phyloP scores from a whole-genome alignment of 1,139 yeast genomes.

The Yamadazyma membranifaciens region DNA sequence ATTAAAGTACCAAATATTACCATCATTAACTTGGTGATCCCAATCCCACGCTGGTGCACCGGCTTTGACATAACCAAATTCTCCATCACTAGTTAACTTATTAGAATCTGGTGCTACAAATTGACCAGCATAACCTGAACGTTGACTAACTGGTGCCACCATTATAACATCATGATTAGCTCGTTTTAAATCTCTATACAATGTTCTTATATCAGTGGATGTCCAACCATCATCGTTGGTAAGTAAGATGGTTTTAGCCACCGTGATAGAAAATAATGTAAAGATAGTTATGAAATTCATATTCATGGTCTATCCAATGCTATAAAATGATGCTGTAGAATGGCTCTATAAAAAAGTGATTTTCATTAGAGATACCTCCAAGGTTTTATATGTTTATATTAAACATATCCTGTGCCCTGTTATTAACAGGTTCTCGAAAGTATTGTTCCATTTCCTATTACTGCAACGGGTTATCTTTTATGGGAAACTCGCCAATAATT shows the following conservation, averaged over 20 bases:
- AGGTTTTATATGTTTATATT: not conserved
- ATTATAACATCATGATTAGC: slow-evolving; percentile 30
- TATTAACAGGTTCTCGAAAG: too few species aligned
- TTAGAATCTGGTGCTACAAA: slow-evolving; percentile 26
- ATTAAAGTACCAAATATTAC: slow-evolving; percentile 45
- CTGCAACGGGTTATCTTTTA: slow-evolving; percentile 1
- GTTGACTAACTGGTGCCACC: slow-evolving; percentile 34
- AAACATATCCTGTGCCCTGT: not conserved
- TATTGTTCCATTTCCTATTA: not conserved
- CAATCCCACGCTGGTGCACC: slow-evolving; percentile 50
- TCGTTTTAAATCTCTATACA: slow-evolving; percentile 26
- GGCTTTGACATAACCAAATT: slow-evolving; percentile 34
- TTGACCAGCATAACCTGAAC: slow-evolving; percentile 31
- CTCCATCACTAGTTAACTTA: slow-evolving; percentile 25
- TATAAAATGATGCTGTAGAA: not conserved
- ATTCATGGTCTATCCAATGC: not conserved
- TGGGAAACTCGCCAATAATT: slow-evolving; percentile 1
- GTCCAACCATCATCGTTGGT: slow-evolving; percentile 36
- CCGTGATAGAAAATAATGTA: not conserved
- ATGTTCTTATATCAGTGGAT: slow-evolving; percentile 32
- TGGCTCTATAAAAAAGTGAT: too few species aligned
- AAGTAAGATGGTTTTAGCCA: slow-evolving; percentile 25
- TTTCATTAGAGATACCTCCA: too few species aligned
- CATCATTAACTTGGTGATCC: slow-evolving; percentile 39
- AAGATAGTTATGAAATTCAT: not conserved